Conservation (phyloP, 1,139 yeast species). For the Geotrichum fermentans region DNA sequence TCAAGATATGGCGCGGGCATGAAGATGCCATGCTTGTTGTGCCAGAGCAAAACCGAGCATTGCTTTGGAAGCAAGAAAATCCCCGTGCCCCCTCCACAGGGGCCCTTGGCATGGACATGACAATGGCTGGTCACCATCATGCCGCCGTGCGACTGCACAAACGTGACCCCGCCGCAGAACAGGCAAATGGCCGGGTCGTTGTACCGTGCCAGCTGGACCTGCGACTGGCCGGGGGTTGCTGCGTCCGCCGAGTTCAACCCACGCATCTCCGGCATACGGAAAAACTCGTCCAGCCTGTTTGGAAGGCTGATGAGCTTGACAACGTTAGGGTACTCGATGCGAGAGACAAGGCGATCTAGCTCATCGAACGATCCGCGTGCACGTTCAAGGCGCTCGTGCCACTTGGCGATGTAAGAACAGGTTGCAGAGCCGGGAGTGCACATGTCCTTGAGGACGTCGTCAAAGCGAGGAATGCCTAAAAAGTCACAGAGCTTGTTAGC, state of each 20-base stretch:
- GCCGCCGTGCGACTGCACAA: conserved; percentile 55
- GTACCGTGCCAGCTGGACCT: too few species aligned
- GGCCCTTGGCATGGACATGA: conserved; percentile 36
- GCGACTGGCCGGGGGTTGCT: too few species aligned
- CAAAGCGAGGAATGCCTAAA: conserved; percentile 45
- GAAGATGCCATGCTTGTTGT: conserved; percentile 72
- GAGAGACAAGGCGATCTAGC: too few species aligned
- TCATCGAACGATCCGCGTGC: too few species aligned
- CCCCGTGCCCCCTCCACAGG: conserved; percentile 63
- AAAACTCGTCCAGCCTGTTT: conserved; percentile 60
- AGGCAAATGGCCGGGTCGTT: conserved; percentile 80
- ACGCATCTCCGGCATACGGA: conserved; percentile 33
- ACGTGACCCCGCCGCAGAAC: conserved; percentile 68
- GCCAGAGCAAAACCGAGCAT: conserved; percentile 58
- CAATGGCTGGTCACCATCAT: conserved; percentile 42
- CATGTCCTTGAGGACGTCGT: not conserved
- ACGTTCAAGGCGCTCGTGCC: too few species aligned
- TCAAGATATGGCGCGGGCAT: conserved; percentile 81
- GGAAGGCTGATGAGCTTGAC: conserved; percentile 58
- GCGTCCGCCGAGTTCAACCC: conserved; percentile 30
- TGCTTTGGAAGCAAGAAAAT: conserved; percentile 74
- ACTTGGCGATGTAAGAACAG: not conserved
- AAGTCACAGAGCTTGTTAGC: conserved; percentile 53
- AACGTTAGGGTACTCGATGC: conserved; percentile 63
- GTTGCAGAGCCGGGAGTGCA: too few species aligned